These are phyloP conservation scores for Aureobasidium sp. DNA, from an alignment of 2,329 filamentous ascomycete species.

Conservation along the genomic window DNA sequence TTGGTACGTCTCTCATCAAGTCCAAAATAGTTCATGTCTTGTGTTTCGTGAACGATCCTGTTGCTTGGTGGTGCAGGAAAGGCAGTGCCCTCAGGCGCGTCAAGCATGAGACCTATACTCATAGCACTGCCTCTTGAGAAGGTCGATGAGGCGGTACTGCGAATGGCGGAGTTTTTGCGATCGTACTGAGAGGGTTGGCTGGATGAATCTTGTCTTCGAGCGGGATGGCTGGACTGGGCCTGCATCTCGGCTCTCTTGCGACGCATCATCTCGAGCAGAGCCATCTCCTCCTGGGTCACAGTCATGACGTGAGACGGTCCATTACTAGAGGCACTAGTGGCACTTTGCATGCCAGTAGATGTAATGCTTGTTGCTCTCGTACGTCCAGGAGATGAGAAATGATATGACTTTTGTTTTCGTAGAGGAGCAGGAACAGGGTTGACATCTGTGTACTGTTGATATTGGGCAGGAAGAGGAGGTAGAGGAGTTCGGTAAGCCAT, in stretches of 20 bases:
- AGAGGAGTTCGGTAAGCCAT: slow-evolving; percentile 17
- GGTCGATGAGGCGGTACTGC: slow-evolving; percentile 8
- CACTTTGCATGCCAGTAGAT: slow-evolving; percentile 13
- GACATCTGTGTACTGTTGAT: background rate
- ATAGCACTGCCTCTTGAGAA: slow-evolving; percentile 4
- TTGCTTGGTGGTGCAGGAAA: slow-evolving; percentile 14
- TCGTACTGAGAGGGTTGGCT: background rate
- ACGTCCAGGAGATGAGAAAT: slow-evolving; percentile 1
- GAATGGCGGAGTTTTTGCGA: background rate
- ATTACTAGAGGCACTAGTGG: slow-evolving; percentile 14
- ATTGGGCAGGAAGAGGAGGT: slow-evolving; percentile 15
- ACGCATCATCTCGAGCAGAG: slow-evolving; percentile 44
- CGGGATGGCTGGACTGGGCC: background rate
- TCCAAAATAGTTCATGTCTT: slow-evolving; percentile 1
- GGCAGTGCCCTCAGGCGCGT: slow-evolving; percentile 11
- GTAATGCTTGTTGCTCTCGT: background rate
- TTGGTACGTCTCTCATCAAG: background rate
- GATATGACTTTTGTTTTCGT: slow-evolving; percentile 4
- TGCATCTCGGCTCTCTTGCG: slow-evolving; percentile 35
- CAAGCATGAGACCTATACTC: slow-evolving; percentile 11
- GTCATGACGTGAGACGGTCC: slow-evolving; percentile 31
- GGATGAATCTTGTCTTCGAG: background rate
- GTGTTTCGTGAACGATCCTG: background rate
- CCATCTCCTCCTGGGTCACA: slow-evolving; percentile 45
- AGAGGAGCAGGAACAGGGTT: slow-evolving; percentile 1